Conservation (phyloP, 1,139 yeast species). For the Hansenula lynferdii region DNA sequence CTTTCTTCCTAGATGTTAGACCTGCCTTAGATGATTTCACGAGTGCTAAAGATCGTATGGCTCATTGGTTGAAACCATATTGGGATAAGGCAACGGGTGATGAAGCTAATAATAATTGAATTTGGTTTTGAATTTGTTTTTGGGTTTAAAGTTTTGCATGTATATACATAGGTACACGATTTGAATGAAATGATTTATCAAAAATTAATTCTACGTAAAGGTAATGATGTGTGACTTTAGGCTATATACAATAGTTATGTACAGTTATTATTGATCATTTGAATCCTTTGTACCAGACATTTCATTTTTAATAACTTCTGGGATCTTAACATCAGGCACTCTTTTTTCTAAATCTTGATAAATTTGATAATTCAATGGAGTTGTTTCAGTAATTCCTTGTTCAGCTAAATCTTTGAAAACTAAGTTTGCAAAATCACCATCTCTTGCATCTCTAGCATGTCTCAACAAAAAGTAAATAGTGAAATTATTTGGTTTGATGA, state of each 20-base stretch:
- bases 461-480: constrained; percentile 52
- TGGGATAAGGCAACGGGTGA: constrained; percentile 23
- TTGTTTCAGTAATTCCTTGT: constrained; percentile 2
- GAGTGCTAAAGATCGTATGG: constrained; percentile 63
- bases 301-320: constrained; percentile 5
- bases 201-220: no score
- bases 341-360: constrained; percentile 7
- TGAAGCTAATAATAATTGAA: background rate
- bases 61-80: constrained; percentile 42
- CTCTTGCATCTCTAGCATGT: constrained; percentile 34
- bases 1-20: constrained; percentile 88
- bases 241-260: no score
- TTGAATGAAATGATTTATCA: no score
- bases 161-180: no score
- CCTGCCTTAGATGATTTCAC: constrained; percentile 79
- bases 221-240: no score
- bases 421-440: constrained; percentile 31
- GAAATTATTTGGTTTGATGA: constrained; percentile 43
- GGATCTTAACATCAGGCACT: constrained; percentile 12
- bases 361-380: constrained; percentile 4
- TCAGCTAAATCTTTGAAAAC: constrained; percentile 33
- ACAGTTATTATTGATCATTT: no score
- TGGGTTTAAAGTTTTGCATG: background rate
- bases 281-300: no score
- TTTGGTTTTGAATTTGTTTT: background rate